Conservation (phyloP, 139 green algal genomes). For the Edaphochlamys debaryana region DNA sequence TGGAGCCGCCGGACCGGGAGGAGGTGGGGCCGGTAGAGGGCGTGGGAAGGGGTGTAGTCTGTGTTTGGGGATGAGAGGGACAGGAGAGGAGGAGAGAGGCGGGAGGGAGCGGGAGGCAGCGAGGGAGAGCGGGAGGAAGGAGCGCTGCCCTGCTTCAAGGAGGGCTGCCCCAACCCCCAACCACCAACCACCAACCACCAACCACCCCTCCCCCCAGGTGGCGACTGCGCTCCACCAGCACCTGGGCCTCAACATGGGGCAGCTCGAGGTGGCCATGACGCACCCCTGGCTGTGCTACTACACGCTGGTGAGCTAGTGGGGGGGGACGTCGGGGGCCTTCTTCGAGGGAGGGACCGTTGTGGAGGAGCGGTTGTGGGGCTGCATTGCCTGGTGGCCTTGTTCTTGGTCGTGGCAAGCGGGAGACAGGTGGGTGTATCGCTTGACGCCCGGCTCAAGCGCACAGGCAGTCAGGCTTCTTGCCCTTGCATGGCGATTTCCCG, state of each 20-base stretch:
- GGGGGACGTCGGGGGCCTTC: too few relatives aligned
- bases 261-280: neutral
- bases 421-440: too few relatives aligned
- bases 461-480: too few relatives aligned
- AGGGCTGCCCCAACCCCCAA: neutral
- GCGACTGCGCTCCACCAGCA: neutral
- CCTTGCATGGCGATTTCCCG: too few relatives aligned
- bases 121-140: neutral
- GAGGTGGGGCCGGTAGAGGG: neutral
- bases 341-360: neutral
- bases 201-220: neutral
- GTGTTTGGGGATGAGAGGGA: too few relatives aligned
- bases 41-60: neutral
- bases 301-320: neutral
- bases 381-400: too few relatives aligned
- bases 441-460: too few relatives aligned
- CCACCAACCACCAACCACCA: neutral
- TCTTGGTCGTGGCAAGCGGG: too few relatives aligned
- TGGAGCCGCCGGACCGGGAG: conserved; percentile 23
- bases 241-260: neutral
- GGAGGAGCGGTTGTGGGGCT: neutral
- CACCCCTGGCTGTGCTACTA: conserved; percentile 24
- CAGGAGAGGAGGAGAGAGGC: neutral
- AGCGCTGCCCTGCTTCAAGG: neutral
- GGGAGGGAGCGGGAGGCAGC: neutral